phyloP scores from a whole-genome alignment of 192 early-diverging fungal genomes.

The Rhizophagus clarus region DNA sequence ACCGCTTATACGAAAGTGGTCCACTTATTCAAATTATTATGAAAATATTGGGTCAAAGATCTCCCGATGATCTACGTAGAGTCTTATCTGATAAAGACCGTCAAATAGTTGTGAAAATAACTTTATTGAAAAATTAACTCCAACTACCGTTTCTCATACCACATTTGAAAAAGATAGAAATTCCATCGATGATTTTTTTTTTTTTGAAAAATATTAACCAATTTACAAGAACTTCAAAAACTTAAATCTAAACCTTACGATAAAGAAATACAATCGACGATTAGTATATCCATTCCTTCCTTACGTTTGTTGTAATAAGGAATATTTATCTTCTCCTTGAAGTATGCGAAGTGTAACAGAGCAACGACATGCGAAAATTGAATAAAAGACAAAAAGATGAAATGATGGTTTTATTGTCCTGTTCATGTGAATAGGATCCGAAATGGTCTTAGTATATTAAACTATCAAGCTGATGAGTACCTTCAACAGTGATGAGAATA shows the following conservation, averaged over 20 bases:
- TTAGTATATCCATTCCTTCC: slow-evolving; percentile 70
- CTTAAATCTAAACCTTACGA: too few species aligned
- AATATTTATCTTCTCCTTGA: slow-evolving; percentile 84
- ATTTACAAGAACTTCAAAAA: too few species aligned
- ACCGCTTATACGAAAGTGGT: slow-evolving; percentile 67
- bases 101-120: slow-evolving; percentile 46
- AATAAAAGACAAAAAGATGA: slow-evolving; percentile 86
- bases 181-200: too few species aligned
- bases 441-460: slow-evolving; percentile 63
- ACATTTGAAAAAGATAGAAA: slow-evolving; percentile 59
- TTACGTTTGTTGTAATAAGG: slow-evolving; percentile 72
- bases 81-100: slow-evolving; percentile 45
- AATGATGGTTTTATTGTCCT: slow-evolving; percentile 91
- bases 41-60: slow-evolving; percentile 62
- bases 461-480: slow-evolving; percentile 68
- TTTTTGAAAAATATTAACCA: too few species aligned
- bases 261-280: slow-evolving; percentile 43
- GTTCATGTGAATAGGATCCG: slow-evolving; percentile 81
- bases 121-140: too few species aligned
- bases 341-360: slow-evolving; percentile 69
- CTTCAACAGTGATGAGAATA: slow-evolving; percentile 69
- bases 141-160: too few species aligned
- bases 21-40: slow-evolving; percentile 71
- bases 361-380: slow-evolving; percentile 83
- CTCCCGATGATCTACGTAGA: slow-evolving; percentile 46